Evolutionary conservation across 2,329 filamentous ascomycete species (phyloP).

Genomic region (Trichoderma arundinaceum): DNA sequence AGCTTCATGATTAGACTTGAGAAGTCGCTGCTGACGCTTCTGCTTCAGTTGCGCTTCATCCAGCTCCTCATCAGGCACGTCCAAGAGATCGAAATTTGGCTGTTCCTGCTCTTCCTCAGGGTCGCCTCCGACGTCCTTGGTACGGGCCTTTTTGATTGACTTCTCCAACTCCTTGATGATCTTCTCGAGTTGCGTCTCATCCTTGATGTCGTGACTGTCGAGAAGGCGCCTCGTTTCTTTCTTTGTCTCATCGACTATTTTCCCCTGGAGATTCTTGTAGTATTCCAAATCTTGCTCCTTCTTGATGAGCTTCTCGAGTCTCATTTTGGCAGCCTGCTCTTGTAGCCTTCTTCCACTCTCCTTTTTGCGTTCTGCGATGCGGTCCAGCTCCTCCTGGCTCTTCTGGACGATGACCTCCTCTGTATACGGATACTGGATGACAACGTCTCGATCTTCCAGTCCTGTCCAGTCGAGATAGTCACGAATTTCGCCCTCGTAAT

Average conservation of each 20-base stretch:
- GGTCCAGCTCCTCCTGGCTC: constrained; percentile 88
- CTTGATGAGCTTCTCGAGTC: constrained; percentile 89
- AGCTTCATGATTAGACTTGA: constrained; percentile 95
- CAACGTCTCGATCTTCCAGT: constrained; percentile 83
- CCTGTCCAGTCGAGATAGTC: constrained; percentile 88
- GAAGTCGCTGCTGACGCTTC: constrained; percentile 87
- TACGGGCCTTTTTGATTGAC: constrained; percentile 85
- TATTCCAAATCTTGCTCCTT: constrained; percentile 97
- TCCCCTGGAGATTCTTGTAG: constrained; percentile 80
- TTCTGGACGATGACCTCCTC: constrained; percentile 92
- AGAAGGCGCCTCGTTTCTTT: constrained; percentile 87
- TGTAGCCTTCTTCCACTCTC: constrained; percentile 90
- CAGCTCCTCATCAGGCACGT: constrained; percentile 87
- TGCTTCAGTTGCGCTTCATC: constrained; percentile 91
- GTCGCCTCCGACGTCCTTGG: constrained; percentile 86
- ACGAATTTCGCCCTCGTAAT: constrained; percentile 80
- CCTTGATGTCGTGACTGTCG: constrained; percentile 89
- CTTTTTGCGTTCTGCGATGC: constrained; percentile 90
- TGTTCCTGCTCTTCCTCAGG: constrained; percentile 81
- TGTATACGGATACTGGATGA: constrained; percentile 91
- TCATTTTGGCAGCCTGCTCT: constrained; percentile 97
- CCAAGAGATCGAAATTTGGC: constrained; percentile 85
- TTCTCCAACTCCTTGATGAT: constrained; percentile 89
- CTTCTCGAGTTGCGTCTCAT: constrained; percentile 84
- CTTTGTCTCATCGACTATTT: constrained; percentile 78